Base-by-base conservation (phyloP, 169 alveolate genomes). In the Plasmodium reichenowi region DNA sequence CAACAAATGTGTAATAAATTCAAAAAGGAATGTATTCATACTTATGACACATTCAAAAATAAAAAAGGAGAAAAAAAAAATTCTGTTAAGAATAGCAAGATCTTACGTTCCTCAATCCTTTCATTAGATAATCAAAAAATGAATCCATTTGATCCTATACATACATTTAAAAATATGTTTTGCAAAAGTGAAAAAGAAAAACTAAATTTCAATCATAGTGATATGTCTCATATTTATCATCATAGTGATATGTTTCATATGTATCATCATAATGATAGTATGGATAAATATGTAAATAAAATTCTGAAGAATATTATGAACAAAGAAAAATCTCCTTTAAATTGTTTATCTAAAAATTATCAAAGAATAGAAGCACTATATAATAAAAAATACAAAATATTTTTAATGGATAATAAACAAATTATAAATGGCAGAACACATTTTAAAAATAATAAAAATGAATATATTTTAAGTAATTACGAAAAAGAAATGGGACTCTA, bases 301-400 rank as follows among this genome's bases (percentile, higher is more conserved):
- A 83, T 83, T 68, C 47, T 83, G 56, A 83, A 71, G 24, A 83
- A 70, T 45, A 70, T 83, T 13, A 2, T 83, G 9, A 71, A 83
- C 66, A 83, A 71, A 38, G 50, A 83, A 17, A 83, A 43, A 60
- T 71, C 91, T 9, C 74, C 58, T 43, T 70, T 68, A 62, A 83
- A 83, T 83, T 56, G 58, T 13, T 24, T 83, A 32, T 83, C 91
- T 1, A 83, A 83, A 70, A 83, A 43, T 45, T 83, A 68, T 22
- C 58, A 83, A 71, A 22, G 91, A 70, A 83, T 83, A 68, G 80
- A 83, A 83, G 50, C 75, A 15, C 68, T 83, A 29, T 83, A 83
- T 32, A 83, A 83, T 54, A 60, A 59, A 15, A 71, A 83, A 43
- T 83, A 70, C 48, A 70, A 70, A 70, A 59, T 83, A 59, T 83